A percentile compares a stretch with the other conserved stretches of the same genome.
These are phyloP conservation scores for Cystobasidiaceae sp. DNA, from an alignment of 1,284 basidiomycete genomes.

Conservation along the genomic window DNA sequence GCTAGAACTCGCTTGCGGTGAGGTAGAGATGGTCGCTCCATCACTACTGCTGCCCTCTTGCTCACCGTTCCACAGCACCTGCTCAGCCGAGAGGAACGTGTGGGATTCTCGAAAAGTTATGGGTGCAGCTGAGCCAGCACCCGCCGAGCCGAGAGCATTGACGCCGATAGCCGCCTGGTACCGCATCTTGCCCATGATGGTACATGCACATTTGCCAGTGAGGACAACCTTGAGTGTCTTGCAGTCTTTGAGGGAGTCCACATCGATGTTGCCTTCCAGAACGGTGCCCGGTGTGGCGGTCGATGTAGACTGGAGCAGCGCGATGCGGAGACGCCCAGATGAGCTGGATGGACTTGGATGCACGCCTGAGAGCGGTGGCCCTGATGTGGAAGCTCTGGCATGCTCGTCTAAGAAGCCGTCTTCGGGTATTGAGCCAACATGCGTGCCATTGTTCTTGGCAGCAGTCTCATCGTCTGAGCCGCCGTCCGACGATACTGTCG, in stretches of 20 bases:
- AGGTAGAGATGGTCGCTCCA: too few relatives aligned
- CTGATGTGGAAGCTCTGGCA: background rate
- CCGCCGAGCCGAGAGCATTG: background rate
- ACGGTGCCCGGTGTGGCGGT: background rate
- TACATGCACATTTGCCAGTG: conserved; percentile 1
- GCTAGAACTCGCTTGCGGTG: too few relatives aligned
- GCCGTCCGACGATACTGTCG: conserved; percentile 3
- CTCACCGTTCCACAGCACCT: conserved; percentile 1
- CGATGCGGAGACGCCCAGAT: background rate
- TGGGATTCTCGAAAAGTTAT: conserved; percentile 22
- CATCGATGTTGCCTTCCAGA: conserved; percentile 7
- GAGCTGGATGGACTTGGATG: background rate
- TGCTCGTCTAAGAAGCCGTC: background rate
- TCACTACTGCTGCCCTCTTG: background rate
- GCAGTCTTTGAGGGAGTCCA: conserved; percentile 9
- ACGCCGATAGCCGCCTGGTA: conserved; percentile 10
- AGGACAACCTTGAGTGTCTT: conserved; percentile 1
- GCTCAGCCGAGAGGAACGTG: background rate
- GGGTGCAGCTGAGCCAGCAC: conserved; percentile 5
- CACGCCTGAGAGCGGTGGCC: background rate
- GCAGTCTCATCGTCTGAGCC: background rate
- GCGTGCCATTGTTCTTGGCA: background rate
- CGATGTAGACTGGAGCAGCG: background rate
- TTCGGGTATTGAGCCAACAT: background rate
- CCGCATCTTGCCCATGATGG: conserved; percentile 17